Evolutionary conservation across 1,284 basidiomycete genomes (phyloP).

Genomic region (Wolfiporia cocos): DNA sequence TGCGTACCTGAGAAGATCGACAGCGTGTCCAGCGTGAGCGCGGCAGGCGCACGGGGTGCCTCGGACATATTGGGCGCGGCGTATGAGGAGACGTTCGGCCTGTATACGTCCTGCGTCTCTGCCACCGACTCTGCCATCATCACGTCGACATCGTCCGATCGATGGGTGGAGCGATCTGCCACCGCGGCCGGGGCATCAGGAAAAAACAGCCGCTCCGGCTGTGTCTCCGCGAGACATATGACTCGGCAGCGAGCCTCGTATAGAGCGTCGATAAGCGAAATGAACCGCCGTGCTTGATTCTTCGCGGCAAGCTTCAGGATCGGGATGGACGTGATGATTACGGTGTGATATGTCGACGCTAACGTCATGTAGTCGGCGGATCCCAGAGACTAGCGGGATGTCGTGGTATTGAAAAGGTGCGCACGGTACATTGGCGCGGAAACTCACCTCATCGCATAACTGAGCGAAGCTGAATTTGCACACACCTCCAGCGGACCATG

Average conservation of each 20-base stretch:
- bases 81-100: conserved; percentile 60
- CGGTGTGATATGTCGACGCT: conserved; percentile 49
- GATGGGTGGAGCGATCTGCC: conserved; percentile 9
- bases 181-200: conserved; percentile 32
- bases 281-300: conserved; percentile 67
- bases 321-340: conserved; percentile 57
- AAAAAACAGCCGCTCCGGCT: conserved; percentile 54
- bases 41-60: conserved; percentile 21
- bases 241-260: conserved; percentile 43
- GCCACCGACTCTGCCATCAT: conserved; percentile 57
- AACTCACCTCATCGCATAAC: conserved; percentile 50
- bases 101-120: conserved; percentile 49
- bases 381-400: conserved; percentile 41
- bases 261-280: conserved; percentile 67
- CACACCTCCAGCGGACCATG: conserved; percentile 37
- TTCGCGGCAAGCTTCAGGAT: conserved; percentile 52
- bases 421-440: no score
- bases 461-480: conserved; percentile 54
- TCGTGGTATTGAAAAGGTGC: background rate
- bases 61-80: conserved; percentile 36
- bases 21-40: conserved; percentile 36
- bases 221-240: conserved; percentile 40
- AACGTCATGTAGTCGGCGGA: conserved; percentile 69
- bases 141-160: conserved; percentile 28
- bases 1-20: conserved; percentile 57